These are phyloP conservation scores for Tulasnella calospora DNA, from an alignment of 768 basidiomycete genomes.

Conservation along the genomic window DNA sequence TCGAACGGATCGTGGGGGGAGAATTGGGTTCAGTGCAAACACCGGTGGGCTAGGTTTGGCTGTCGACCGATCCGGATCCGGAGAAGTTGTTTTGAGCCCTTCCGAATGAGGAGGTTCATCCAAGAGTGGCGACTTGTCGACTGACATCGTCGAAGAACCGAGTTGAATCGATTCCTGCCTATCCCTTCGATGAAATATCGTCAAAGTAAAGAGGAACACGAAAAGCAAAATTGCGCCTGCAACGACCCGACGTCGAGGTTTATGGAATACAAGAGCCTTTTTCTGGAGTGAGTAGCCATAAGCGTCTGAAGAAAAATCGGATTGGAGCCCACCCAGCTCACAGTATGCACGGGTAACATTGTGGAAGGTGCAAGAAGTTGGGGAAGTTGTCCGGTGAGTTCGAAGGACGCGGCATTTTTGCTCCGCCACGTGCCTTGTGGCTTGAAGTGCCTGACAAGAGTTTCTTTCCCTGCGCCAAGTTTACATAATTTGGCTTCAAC, in stretches of 20 bases:
- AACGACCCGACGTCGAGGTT: neutral
- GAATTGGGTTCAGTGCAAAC: too few relatives aligned
- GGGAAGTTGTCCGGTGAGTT: neutral
- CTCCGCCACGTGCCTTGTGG: neutral
- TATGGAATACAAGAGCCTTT: neutral
- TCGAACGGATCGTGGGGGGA: too few relatives aligned
- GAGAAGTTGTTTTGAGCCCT: too few relatives aligned
- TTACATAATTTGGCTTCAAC: too few relatives aligned
- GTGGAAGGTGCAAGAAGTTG: neutral
- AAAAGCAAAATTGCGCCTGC: neutral
- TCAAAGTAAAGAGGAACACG: neutral
- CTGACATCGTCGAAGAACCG: too few relatives aligned
- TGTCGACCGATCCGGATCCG: too few relatives aligned
- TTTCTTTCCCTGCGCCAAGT: too few relatives aligned
- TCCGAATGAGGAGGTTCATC: too few relatives aligned
- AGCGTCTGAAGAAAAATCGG: neutral
- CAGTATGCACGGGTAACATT: neutral
- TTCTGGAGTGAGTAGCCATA: neutral
- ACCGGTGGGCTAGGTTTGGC: too few relatives aligned
- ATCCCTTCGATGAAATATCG: too few relatives aligned
- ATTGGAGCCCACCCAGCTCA: neutral
- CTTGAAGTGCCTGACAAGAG: neutral
- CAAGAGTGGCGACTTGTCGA: too few relatives aligned
- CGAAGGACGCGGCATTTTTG: neutral
- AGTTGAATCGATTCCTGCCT: too few relatives aligned